Percentiles rank a stretch among this genome's conserved stretches.
Evolutionary conservation across 306 rosid genomes (phyloP).

Genomic region (Betula pendula): DNA sequence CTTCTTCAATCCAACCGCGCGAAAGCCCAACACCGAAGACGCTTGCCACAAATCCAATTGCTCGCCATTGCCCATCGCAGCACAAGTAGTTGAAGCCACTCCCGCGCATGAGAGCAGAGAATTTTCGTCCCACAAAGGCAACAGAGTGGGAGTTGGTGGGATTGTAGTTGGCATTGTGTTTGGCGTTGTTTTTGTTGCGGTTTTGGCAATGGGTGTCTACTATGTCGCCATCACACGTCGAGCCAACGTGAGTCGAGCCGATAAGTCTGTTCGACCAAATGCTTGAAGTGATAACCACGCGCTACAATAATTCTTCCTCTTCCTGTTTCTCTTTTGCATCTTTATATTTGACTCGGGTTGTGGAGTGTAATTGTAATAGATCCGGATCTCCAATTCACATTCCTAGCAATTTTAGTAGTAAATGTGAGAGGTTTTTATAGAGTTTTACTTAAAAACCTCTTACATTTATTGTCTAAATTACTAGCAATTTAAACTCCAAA

Average conservation of each 20-base stretch:
- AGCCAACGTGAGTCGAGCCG: constrained; percentile 48
- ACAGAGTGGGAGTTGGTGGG: constrained; percentile 49
- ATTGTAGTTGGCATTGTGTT: constrained; percentile 58
- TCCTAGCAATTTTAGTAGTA: too few relatives aligned
- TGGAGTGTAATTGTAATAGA: too few relatives aligned
- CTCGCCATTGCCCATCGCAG: constrained; percentile 77
- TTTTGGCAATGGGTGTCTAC: constrained; percentile 65
- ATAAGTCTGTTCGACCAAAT: constrained; percentile 44
- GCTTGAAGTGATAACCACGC: too few relatives aligned
- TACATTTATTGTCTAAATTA: too few relatives aligned
- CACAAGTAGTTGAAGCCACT: constrained; percentile 54
- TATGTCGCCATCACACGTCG: constrained; percentile 50
- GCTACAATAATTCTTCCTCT: too few relatives aligned
- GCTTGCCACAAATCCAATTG: constrained; percentile 60
- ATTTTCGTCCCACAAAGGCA: constrained; percentile 26
- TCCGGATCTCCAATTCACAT: too few relatives aligned
- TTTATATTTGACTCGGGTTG: constrained; percentile 22
- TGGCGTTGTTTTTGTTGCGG: constrained; percentile 57
- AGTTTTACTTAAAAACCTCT: too few relatives aligned
- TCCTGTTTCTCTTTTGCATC: neutral
- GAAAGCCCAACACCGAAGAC: constrained; percentile 37
- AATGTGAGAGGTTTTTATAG: too few relatives aligned
- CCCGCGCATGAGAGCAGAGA: constrained; percentile 51
- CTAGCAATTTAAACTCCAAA: too few relatives aligned
- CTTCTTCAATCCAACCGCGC: constrained; percentile 73